These are phyloP conservation scores for Serendipita sp. DNA, from an alignment of 768 basidiomycete species.

Conservation along the genomic window DNA sequence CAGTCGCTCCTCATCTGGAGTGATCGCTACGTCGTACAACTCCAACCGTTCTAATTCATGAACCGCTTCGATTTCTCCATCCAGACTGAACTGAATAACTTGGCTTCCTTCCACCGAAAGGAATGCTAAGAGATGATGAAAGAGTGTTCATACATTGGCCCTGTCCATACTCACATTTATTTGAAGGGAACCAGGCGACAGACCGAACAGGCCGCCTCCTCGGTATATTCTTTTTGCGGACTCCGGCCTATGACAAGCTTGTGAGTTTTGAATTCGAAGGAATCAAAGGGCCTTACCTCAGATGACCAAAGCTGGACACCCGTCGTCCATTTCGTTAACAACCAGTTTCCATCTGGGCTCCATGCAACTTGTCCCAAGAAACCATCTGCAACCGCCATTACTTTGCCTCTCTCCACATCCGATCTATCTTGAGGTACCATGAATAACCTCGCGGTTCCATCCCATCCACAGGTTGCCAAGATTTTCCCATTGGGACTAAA, in stretches of 20 bases:
- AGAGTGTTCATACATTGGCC: not conserved
- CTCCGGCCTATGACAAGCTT: conserved; percentile 34
- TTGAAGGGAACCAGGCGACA: conserved; percentile 50
- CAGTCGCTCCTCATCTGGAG: conserved; percentile 45
- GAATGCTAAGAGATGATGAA: conserved; percentile 31
- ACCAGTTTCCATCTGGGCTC: conserved; percentile 45
- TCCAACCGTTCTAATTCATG: conserved; percentile 47
- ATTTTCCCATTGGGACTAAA: conserved; percentile 64
- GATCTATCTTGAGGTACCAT: not conserved
- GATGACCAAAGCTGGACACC: conserved; percentile 55
- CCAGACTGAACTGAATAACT: conserved; percentile 40
- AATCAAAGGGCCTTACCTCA: conserved; percentile 26
- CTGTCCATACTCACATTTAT: conserved; percentile 29
- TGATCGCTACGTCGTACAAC: conserved; percentile 55
- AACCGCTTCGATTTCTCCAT: conserved; percentile 31
- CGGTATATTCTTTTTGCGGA: conserved; percentile 49
- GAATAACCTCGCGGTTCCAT: conserved; percentile 7
- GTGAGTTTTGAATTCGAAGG: not conserved
- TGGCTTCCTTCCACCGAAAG: conserved; percentile 50
- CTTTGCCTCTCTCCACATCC: not conserved
- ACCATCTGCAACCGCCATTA: not conserved
- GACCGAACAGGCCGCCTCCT: conserved; percentile 28
- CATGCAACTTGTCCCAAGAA: conserved; percentile 67
- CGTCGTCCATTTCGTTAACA: conserved; percentile 48
- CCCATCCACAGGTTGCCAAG: conserved; percentile 52